Conservation (phyloP, 2,329 filamentous ascomycete genomes). For the Colletotrichum trifolii region DNA sequence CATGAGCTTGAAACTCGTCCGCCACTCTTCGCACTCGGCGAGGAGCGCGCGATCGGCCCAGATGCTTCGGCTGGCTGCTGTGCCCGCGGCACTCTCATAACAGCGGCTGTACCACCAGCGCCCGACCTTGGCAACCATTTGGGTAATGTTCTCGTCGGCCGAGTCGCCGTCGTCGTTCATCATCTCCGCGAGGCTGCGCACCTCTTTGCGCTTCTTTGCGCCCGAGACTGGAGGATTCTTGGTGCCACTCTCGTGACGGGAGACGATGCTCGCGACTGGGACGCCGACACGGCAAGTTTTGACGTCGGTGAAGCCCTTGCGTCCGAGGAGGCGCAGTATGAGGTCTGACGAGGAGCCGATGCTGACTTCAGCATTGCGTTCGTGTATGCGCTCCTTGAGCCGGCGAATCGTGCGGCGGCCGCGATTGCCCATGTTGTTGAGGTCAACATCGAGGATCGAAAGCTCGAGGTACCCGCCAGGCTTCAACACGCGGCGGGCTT, state of each 20-base stretch:
- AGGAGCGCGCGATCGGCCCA: constrained; percentile 83
- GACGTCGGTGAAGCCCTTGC: constrained; percentile 76
- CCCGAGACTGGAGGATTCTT: constrained; percentile 29
- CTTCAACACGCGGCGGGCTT: constrained; percentile 81
- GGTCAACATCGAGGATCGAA: constrained; percentile 80
- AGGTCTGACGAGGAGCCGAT: constrained; percentile 70
- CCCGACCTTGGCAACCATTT: constrained; percentile 90
- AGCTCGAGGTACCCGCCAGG: constrained; percentile 85
- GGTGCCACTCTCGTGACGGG: constrained; percentile 41
- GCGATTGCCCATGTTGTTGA: constrained; percentile 83
- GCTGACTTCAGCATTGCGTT: constrained; percentile 67
- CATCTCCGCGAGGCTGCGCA: constrained; percentile 74
- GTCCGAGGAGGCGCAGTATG: constrained; percentile 74
- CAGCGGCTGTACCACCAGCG: constrained; percentile 97
- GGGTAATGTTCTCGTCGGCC: constrained; percentile 87
- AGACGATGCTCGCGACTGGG: constrained; percentile 70
- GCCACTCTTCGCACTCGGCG: constrained; percentile 85
- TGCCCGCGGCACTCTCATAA: constrained; percentile 79
- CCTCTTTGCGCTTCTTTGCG: constrained; percentile 50
- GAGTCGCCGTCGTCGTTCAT: constrained; percentile 76
- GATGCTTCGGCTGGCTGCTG: constrained; percentile 67
- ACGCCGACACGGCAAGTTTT: constrained; percentile 83
- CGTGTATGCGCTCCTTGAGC: constrained; percentile 77
- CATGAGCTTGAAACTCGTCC: constrained; percentile 88
- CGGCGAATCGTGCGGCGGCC: constrained; percentile 75